Base-by-base conservation (phyloP, 495 filamentous ascomycete genomes). In the Tuber aestivum region DNA sequence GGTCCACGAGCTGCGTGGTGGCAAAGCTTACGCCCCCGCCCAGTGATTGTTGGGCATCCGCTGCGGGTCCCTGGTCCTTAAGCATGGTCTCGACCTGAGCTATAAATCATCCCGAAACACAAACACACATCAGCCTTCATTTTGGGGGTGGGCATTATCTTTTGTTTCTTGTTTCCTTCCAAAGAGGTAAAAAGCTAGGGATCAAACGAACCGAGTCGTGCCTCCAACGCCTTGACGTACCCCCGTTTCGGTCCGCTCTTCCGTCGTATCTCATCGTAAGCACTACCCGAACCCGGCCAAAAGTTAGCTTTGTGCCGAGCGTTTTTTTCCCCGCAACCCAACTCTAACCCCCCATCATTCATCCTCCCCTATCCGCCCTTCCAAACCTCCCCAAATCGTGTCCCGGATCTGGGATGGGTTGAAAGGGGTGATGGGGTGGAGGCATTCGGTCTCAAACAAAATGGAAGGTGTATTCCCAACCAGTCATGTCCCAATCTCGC, bases 191-290 rank as follows among this genome's bases (percentile, higher is more conserved):
- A 61, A 65, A 32, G 56, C 27, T 18, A 27, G 70, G 68, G 77
- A 71, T 44, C 44, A 65, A 72, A 83, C 90, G 83, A 87, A 97
- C 95, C 94, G 81, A 99, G 85, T 81, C 96, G 89, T 75, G 96
- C 95, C 85, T 98, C 96, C 83, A 99, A 83, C 72, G 94, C 93
- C 87, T 98, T 99, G 75, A 99, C 96, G 84, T 99, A 98, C 76
- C 95, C 95, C 83, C 96, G 89, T 86, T 98, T 99, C 6, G 95
- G 95, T 14, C 95, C 95, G 84, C 95, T 98, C 88, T 99, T 99
- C 85, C 94, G 93, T 83, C 95, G 89, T 71, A 94, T 91, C 85
- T 99, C 95, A 85, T 98, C 95, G 82, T 97, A 99, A 20, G 92
- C 89, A 86, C 95, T 83, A 56, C 27, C 21, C n/a, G 32, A 70